Evolutionary conservation across 1,284 basidiomycete genomes (phyloP).

Genomic region (Paramarasmius palmivorus): DNA sequence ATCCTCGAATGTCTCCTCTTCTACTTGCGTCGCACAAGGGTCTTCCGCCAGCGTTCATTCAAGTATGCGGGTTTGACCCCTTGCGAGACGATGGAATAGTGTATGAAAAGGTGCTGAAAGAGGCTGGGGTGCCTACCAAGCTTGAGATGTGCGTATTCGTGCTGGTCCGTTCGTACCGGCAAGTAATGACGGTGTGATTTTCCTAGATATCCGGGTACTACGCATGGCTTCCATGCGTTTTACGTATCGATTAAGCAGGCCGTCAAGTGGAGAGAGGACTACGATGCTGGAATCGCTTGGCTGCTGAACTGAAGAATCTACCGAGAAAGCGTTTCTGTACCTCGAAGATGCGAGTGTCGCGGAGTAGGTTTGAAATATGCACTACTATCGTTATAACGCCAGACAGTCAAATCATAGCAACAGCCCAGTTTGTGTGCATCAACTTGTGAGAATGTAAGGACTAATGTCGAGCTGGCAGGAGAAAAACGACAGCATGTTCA

Average conservation of each 20-base stretch:
- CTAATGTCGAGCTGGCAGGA: too few relatives aligned
- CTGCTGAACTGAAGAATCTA: too few relatives aligned
- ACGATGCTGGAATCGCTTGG: not conserved
- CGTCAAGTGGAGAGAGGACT: not conserved
- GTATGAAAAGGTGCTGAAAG: conserved; percentile 12
- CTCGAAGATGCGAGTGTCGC: too few relatives aligned
- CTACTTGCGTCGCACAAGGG: conserved; percentile 6
- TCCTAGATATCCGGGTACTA: conserved; percentile 12
- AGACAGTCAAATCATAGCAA: too few relatives aligned
- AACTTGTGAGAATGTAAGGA: too few relatives aligned
- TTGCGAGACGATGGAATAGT: conserved; percentile 16
- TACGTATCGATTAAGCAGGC: not conserved
- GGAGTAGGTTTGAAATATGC: too few relatives aligned
- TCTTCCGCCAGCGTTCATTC: conserved; percentile 14
- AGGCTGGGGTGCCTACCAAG: conserved; percentile 11
- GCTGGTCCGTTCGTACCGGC: not conserved
- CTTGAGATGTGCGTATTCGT: conserved; percentile 9
- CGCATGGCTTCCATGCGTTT: conserved; percentile 8
- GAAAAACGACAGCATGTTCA: too few relatives aligned
- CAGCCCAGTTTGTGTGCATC: too few relatives aligned
- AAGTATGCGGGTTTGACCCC: conserved; percentile 16
- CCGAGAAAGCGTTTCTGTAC: too few relatives aligned
- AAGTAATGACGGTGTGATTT: not conserved
- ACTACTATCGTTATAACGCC: too few relatives aligned
- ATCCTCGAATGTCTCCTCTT: conserved; percentile 14